Base-by-base conservation (phyloP, 345 rosid genomes). In the Adansonia digitata region DNA sequence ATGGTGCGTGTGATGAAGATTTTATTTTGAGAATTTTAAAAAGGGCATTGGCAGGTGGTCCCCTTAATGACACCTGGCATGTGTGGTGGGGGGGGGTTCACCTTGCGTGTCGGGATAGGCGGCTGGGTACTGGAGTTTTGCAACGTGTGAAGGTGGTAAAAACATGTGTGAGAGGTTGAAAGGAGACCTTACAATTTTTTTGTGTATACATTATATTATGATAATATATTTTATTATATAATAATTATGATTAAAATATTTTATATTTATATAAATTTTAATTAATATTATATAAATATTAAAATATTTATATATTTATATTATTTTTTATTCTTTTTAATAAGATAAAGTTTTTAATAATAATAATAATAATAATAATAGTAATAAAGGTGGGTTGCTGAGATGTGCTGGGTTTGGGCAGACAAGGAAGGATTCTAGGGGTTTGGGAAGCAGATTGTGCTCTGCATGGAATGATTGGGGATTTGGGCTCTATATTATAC, bases 401-500 rank as follows among this genome's bases (percentile, higher is more conserved):
- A 37, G 65, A n/a, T 2, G 80, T 86, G 88, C 97, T 83, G 82
- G 79, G 89, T 81, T 73, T 81, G 80, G 91, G 81, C 90, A 86
- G 87, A 90, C 97, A 89, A 20, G 75, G 85, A 80, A 81, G 87
- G 88, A 88, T 84, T 82, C 77, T 86, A 49, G 87, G 89, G 75
- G 69, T 77, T 89, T 85, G 89, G 75, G 83, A 71, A 79, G 84
- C 85, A 86, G 88, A 90, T 90, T 83, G 84, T 83, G 85, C 86
- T 84, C 75, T 81, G 81, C 86, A 69, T 79, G 83, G 90, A 85
- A 87, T 87, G 81, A 83, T 82, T 81, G 74, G 69, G 75, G 70
- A 71, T 83, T 71, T 77, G 77, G 77, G 75, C 72, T n/a, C n/a
- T n/a, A n/a, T n/a, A n/a, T n/a, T 31, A 31, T 31, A 31, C 3